Evolutionary conservation across 805 yeast genomes (phyloP).

Genomic region (Sugiyamaella mastotermitis): DNA sequence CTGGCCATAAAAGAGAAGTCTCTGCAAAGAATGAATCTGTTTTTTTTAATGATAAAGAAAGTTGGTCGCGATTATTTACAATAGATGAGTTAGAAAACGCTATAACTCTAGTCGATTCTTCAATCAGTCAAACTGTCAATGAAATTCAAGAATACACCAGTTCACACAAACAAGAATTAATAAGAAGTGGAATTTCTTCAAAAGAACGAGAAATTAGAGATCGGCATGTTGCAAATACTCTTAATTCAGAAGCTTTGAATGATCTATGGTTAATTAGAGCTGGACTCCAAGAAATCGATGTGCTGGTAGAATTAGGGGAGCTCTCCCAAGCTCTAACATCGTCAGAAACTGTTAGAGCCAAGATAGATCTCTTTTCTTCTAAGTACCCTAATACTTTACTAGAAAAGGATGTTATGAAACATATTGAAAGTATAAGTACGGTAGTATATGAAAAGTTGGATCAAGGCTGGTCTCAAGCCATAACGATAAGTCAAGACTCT

Average conservation of each 20-base stretch:
- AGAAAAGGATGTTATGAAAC: slow-evolving; percentile 5
- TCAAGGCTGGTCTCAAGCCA: slow-evolving; percentile 12
- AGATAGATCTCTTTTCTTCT: slow-evolving; percentile 10
- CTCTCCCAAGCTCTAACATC: slow-evolving; percentile 15
- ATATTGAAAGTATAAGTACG: slow-evolving; percentile 2
- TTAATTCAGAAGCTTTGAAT: slow-evolving; percentile 12
- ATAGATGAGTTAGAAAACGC: no score
- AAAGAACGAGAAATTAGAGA: no score
- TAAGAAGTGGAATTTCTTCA: no score
- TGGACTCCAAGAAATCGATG: slow-evolving; percentile 19
- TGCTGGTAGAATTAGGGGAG: slow-evolving; percentile 17
- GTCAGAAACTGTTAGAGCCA: slow-evolving; percentile 9
- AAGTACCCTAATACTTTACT: slow-evolving; percentile 10
- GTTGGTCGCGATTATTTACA: no score
- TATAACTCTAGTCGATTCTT: no score
- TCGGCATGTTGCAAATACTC: slow-evolving; percentile 4
- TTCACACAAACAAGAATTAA: no score
- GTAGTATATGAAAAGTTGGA: slow-evolving; percentile 5
- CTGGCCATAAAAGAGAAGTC: no score
- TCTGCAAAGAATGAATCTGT: no score
- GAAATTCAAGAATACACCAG: no score
- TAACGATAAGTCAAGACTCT: slow-evolving; percentile 6
- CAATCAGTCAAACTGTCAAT: no score
- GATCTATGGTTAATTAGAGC: slow-evolving; percentile 19
- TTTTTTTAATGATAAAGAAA: no score